phyloP scores from a whole-genome alignment of 2,329 filamentous ascomycete genomes.

The Beauveria varroae region DNA sequence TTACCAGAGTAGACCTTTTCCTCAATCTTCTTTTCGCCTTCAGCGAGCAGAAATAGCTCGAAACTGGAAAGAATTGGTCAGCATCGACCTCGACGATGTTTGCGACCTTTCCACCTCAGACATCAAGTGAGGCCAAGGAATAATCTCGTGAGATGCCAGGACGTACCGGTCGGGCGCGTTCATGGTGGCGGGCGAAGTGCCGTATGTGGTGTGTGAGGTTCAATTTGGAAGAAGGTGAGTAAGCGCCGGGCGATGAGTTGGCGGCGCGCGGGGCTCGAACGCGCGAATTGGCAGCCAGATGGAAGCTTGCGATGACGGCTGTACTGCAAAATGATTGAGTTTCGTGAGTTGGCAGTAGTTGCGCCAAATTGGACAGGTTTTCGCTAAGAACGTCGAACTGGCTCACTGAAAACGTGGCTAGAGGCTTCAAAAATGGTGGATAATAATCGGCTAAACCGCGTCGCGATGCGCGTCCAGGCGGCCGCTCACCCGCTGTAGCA shows the following conservation, averaged over 20 bases:
- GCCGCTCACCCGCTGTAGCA: no score
- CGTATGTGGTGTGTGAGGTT: background rate
- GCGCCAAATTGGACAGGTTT: background rate
- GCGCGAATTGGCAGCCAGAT: background rate
- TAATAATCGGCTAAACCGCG: constrained; percentile 11
- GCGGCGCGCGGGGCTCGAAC: background rate
- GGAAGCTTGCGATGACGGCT: background rate
- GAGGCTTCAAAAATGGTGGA: background rate
- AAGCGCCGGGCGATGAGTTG: background rate
- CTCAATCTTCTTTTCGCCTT: constrained; percentile 90
- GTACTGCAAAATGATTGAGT: background rate
- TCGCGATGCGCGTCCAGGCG: background rate
- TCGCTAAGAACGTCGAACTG: background rate
- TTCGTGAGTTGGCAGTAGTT: background rate
- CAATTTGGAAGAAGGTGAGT: background rate
- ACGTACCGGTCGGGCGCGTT: constrained; percentile 51
- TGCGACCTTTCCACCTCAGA: background rate
- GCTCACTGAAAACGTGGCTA: background rate
- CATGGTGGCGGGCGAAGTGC: constrained; percentile 27
- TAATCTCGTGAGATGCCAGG: background rate
- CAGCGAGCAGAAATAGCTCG: constrained; percentile 82
- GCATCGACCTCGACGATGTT: background rate
- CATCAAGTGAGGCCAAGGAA: background rate
- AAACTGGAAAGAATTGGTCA: constrained; percentile 50
- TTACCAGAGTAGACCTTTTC: constrained; percentile 82